Percentiles rank a stretch among this genome's conserved stretches.
phyloP scores from a whole-genome alignment of 768 basidiomycete genomes.

The Lactarius deliciosus region DNA sequence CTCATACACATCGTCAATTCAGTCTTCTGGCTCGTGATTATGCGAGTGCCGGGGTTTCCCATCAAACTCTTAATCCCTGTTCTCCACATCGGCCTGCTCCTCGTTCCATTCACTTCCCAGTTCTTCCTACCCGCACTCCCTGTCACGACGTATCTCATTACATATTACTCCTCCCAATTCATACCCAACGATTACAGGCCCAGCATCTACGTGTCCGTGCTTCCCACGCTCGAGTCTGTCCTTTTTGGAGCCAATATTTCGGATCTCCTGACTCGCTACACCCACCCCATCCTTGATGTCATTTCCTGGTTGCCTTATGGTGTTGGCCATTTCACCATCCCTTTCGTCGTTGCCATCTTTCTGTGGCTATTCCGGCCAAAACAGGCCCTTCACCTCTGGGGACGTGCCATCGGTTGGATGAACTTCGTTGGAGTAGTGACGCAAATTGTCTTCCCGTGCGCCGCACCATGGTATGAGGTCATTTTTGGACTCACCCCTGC shows the following conservation, averaged over 20 bases:
- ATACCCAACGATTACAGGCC: slow-evolving; percentile 79
- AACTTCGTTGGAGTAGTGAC: slow-evolving; percentile 84
- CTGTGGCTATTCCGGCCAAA: slow-evolving; percentile 89
- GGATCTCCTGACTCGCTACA: slow-evolving; percentile 92
- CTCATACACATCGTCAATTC: slow-evolving; percentile 63
- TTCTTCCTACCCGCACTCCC: slow-evolving; percentile 90
- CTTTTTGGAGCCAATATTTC: slow-evolving; percentile 98
- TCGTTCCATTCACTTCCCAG: slow-evolving; percentile 85
- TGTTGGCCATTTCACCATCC: slow-evolving; percentile 84
- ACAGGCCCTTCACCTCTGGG: slow-evolving; percentile 81
- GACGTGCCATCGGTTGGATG: slow-evolving; percentile 87
- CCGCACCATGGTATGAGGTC: slow-evolving; percentile 97
- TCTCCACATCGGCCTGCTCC: slow-evolving; percentile 63
- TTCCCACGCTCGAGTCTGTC: slow-evolving; percentile 93
- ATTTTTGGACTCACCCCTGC: slow-evolving; percentile 96
- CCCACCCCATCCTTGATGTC: slow-evolving; percentile 89
- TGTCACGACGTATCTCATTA: slow-evolving; percentile 80
- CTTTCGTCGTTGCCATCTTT: slow-evolving; percentile 82
- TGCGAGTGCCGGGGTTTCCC: slow-evolving; percentile 68
- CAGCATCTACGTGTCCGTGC: slow-evolving; percentile 82
- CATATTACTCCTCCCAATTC: slow-evolving; percentile 84
- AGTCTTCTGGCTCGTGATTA: slow-evolving; percentile 68
- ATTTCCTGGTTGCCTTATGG: slow-evolving; percentile 97
- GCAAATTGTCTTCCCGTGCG: slow-evolving; percentile 88
- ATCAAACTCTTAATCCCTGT: slow-evolving; percentile 75